Evolutionary conservation across 1,284 basidiomycete genomes (phyloP).

Genomic region (Heterobasidion annosum): DNA sequence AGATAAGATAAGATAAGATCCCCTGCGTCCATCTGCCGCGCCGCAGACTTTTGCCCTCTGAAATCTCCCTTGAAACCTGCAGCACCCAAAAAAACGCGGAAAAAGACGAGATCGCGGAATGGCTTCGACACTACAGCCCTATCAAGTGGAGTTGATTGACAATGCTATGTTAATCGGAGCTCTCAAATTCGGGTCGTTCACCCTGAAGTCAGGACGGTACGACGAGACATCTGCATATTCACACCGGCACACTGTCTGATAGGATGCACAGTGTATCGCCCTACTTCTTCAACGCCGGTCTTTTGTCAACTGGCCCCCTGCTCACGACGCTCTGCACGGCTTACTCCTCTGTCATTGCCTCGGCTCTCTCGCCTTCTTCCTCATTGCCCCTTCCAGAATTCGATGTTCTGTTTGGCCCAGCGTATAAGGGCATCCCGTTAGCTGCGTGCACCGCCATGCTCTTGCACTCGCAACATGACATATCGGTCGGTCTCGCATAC

Average conservation of each 20-base stretch:
- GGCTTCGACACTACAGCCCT: slow-evolving; percentile 18
- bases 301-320: slow-evolving; percentile 79
- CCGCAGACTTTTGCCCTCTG: too few relatives aligned
- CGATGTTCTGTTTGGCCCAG: slow-evolving; percentile 93
- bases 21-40: neutral
- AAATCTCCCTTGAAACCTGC: neutral
- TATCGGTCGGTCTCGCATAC: slow-evolving; percentile 79
- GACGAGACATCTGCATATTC: slow-evolving; percentile 18
- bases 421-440: slow-evolving; percentile 97
- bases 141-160: slow-evolving; percentile 39
- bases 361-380: slow-evolving; percentile 26
- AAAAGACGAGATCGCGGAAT: neutral
- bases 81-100: neutral
- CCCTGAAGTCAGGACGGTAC: slow-evolving; percentile 90
- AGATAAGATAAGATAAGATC: neutral
- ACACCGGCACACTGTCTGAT: neutral
- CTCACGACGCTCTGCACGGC: slow-evolving; percentile 78
- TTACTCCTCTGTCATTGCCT: slow-evolving; percentile 74
- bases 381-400: slow-evolving; percentile 53
- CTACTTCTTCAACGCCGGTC: slow-evolving; percentile 95
- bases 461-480: slow-evolving; percentile 57
- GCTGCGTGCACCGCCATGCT: slow-evolving; percentile 83
- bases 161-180: slow-evolving; percentile 47
- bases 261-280: slow-evolving; percentile 66
- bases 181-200: slow-evolving; percentile 86